A percentile compares a stretch with the other conserved stretches of the same genome.
Conservation (phyloP, 768 basidiomycete species). For the Strobilomyces echinocephalus region DNA sequence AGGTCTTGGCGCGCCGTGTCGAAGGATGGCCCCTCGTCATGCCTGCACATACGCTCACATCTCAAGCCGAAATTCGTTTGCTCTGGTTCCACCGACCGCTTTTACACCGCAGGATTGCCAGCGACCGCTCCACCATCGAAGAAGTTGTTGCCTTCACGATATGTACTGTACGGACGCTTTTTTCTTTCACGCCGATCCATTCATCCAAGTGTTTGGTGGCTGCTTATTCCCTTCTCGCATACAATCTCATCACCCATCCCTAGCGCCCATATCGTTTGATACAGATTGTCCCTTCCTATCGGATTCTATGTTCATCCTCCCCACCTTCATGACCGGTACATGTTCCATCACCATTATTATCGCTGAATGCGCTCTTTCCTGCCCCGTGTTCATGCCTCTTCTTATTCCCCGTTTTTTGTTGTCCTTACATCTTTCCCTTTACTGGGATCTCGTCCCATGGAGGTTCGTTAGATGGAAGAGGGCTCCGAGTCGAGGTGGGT, state of each 20-base stretch:
- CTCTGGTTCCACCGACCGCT: slow-evolving; percentile 16
- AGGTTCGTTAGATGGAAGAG: slow-evolving; percentile 69
- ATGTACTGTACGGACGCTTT: slow-evolving; percentile 69
- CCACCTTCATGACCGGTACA: slow-evolving; percentile 17
- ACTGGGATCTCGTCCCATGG: slow-evolving; percentile 33
- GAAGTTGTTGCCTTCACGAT: slow-evolving; percentile 40
- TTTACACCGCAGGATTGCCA: slow-evolving; percentile 15
- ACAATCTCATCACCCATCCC: slow-evolving; percentile 17
- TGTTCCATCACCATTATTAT: slow-evolving; percentile 21
- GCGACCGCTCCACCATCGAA: slow-evolving; percentile 25
- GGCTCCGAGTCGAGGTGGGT: slow-evolving; percentile 43
- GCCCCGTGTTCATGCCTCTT: slow-evolving; percentile 19
- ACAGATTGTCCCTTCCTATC: slow-evolving; percentile 23
- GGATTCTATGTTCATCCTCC: slow-evolving; percentile 26
- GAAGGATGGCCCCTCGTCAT: slow-evolving; percentile 3
- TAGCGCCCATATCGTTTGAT: slow-evolving; percentile 33
- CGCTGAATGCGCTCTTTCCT: slow-evolving; percentile 18
- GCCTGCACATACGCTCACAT: slow-evolving; percentile 9
- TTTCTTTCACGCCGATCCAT: slow-evolving; percentile 51
- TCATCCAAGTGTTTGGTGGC: slow-evolving; percentile 21
- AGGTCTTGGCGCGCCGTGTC: slow-evolving; percentile 25
- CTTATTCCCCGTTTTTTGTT: slow-evolving; percentile 40
- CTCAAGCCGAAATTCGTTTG: slow-evolving; percentile 15
- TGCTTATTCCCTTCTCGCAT: slow-evolving; percentile 29
- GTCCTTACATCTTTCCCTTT: slow-evolving; percentile 67